Evolutionary conservation across 2,329 filamentous ascomycete species (phyloP).

Genomic region (Malbranchea zuffiana): DNA sequence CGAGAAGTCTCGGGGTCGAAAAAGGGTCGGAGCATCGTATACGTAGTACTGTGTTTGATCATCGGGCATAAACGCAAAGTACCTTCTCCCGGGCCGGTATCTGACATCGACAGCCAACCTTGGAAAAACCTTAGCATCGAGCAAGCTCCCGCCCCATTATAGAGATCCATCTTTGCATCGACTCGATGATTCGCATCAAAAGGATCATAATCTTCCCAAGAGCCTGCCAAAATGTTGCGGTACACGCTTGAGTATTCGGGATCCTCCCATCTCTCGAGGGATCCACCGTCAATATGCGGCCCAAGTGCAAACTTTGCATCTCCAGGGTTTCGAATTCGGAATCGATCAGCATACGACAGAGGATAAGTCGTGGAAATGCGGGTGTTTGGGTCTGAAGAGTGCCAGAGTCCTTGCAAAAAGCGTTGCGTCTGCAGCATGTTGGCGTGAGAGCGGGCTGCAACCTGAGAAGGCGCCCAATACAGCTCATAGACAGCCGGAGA

Average conservation of each 20-base stretch:
- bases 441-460: conserved; percentile 56
- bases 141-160: conserved; percentile 71
- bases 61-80: conserved; percentile 75
- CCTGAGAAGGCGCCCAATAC: conserved; percentile 62
- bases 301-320: conserved; percentile 61
- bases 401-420: conserved; percentile 55
- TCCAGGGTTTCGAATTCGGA: conserved; percentile 61
- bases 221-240: conserved; percentile 57
- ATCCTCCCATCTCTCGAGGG: conserved; percentile 63
- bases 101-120: conserved; percentile 74
- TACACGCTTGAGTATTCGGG: conserved; percentile 64
- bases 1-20: conserved; percentile 46
- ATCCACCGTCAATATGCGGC: conserved; percentile 63
- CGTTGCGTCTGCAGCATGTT: conserved; percentile 51
- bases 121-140: conserved; percentile 82
- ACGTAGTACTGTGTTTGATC: conserved; percentile 62
- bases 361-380: conserved; percentile 47
- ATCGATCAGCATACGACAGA: conserved; percentile 58
- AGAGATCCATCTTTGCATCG: conserved; percentile 59
- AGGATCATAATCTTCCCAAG: conserved; percentile 72
- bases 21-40: conserved; percentile 73
- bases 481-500: conserved; percentile 63
- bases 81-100: conserved; percentile 61
- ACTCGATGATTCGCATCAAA: conserved; percentile 67
- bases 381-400: conserved; percentile 41